These are phyloP conservation scores for Fusarium sp. DNA, from an alignment of 2,329 filamentous ascomycete species.

Conservation along the genomic window DNA sequence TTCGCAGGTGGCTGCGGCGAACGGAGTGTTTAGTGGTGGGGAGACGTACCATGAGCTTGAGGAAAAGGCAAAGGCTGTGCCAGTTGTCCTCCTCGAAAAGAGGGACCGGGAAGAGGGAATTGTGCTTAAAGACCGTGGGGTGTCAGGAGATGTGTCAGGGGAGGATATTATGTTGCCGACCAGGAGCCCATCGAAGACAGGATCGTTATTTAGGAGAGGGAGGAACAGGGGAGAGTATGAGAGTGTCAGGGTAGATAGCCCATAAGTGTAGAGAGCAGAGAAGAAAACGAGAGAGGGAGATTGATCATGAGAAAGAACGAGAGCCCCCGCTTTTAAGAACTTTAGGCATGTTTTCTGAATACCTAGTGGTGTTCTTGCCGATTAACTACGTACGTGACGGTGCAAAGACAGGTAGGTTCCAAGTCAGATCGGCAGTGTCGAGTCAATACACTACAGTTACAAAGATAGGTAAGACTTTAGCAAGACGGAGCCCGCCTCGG, in stretches of 20 bases:
- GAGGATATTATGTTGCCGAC: background rate
- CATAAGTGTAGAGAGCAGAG: background rate
- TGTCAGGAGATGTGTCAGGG: background rate
- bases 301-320: no score
- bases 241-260: background rate
- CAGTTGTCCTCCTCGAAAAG: background rate
- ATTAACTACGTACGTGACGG: background rate
- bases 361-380: background rate
- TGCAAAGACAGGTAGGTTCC: no score
- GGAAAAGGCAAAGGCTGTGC: background rate
- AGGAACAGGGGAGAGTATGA: background rate
- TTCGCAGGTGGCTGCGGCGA: background rate
- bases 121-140: background rate
- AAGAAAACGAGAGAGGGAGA: background rate
- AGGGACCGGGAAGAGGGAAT: background rate
- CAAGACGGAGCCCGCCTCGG: no score
- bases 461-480: no score
- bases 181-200: background rate
- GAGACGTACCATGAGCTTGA: background rate
- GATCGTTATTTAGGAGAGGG: background rate
- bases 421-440: no score
- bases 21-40: background rate
- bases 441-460: no score
- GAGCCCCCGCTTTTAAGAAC: no score
- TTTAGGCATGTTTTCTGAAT: no score